Evolutionary conservation across 306 rosid genomes (phyloP).

Genomic region (Citrullus colocynthis): DNA sequence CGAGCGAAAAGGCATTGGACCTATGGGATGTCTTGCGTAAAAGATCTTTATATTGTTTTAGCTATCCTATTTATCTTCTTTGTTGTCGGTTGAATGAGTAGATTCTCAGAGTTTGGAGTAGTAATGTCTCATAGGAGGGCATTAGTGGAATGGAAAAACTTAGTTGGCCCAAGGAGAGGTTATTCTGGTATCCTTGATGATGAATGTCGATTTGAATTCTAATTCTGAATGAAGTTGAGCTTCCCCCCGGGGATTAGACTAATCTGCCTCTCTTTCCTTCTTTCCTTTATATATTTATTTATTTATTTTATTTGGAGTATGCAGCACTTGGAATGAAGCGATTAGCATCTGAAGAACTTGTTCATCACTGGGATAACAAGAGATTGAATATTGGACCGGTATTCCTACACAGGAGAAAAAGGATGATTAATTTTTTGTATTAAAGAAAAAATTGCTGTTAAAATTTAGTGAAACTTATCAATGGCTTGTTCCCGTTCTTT

Average conservation of each 20-base stretch:
- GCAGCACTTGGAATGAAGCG: constrained; percentile 84
- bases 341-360: constrained; percentile 79
- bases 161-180: background rate
- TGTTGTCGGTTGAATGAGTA: background rate
- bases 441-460: background rate
- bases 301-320: constrained; percentile 1
- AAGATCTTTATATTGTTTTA: background rate
- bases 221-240: background rate
- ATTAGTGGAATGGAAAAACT: background rate
- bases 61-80: background rate
- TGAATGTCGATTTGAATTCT: background rate
- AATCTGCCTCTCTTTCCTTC: background rate
- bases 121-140: background rate
- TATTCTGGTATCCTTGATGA: background rate
- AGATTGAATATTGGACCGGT: constrained; percentile 75
- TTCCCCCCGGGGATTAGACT: background rate
- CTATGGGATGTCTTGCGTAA: background rate
- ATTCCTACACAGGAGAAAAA: background rate
- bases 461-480: background rate
- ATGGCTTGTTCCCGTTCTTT: constrained; percentile 4
- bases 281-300: background rate
- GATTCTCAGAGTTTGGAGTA: background rate
- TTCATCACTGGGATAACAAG: constrained; percentile 78
- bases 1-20: background rate
- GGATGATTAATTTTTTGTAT: background rate